Percentiles rank a stretch among this genome's conserved stretches.
Conservation (phyloP, 495 filamentous ascomycete species). For the Aspergillus wentii region DNA sequence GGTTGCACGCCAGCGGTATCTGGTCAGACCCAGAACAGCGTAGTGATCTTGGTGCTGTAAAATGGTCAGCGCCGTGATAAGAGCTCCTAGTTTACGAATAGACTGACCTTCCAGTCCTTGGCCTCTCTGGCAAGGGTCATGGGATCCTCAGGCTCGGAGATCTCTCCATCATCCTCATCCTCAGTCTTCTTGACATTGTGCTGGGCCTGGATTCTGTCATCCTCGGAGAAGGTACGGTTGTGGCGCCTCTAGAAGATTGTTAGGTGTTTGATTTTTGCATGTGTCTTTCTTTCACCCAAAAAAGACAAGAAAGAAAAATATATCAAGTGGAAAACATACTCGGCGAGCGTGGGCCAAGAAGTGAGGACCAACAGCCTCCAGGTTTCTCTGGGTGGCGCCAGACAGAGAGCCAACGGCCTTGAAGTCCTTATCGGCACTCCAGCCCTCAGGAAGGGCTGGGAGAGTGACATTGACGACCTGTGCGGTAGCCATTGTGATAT, state of each 20-base stretch:
- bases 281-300: no score
- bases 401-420: constrained; percentile 69
- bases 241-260: constrained; percentile 64
- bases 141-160: constrained; percentile 87
- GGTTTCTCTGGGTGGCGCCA: constrained; percentile 67
- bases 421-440: constrained; percentile 88
- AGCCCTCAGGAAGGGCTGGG: constrained; percentile 73
- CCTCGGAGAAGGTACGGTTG: constrained; percentile 96
- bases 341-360: constrained; percentile 96
- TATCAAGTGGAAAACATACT: constrained; percentile 41
- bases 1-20: constrained; percentile 86
- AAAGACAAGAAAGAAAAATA: neutral
- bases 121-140: constrained; percentile 87
- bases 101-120: constrained; percentile 96
- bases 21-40: constrained; percentile 87
- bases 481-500: constrained; percentile 41
- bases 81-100: neutral
- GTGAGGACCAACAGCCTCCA: constrained; percentile 95
- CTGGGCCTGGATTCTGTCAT: constrained; percentile 94
- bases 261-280: no score
- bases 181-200: constrained; percentile 93
- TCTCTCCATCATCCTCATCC: constrained; percentile 82
- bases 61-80: constrained; percentile 10
- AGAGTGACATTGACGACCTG: constrained; percentile 54
- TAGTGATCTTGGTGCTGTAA: constrained; percentile 91